Evolutionary conservation across 2,329 filamentous ascomycete species (phyloP).

Genomic region (Didymellaceae sp.): DNA sequence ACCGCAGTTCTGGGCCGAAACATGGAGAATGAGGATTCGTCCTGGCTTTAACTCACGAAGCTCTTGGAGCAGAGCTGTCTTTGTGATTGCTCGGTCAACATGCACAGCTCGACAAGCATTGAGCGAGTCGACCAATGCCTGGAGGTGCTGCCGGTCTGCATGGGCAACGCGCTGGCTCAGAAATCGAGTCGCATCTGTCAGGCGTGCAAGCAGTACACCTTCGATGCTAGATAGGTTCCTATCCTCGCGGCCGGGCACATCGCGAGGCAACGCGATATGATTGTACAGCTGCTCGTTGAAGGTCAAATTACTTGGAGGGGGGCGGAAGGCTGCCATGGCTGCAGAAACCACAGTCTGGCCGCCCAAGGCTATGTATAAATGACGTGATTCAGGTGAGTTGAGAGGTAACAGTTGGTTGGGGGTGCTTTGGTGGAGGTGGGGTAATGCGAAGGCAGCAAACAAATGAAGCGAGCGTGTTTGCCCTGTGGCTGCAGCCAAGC

Average conservation of each 20-base stretch:
- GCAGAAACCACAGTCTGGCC: not conserved
- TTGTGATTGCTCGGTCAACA: conserved; percentile 32
- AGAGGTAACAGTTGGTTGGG: not conserved
- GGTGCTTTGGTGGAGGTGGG: not conserved
- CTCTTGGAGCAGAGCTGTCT: conserved; percentile 27
- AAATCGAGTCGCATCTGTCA: conserved; percentile 32
- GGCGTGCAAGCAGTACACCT: conserved; percentile 36
- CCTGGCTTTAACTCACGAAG: conserved; percentile 19
- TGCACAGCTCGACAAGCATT: conserved; percentile 29
- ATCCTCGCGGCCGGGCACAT: conserved; percentile 48
- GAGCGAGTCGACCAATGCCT: conserved; percentile 24
- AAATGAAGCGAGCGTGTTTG: conserved; percentile 7
- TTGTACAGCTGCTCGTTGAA: conserved; percentile 40
- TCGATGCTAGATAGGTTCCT: conserved; percentile 35
- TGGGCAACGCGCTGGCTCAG: conserved; percentile 21
- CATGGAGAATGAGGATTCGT: conserved; percentile 51
- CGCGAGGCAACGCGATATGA: conserved; percentile 49
- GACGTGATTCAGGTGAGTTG: not conserved
- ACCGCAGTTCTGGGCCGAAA: conserved; percentile 59
- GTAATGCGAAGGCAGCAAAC: not conserved
- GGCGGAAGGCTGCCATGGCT: conserved; percentile 24
- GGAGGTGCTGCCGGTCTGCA: conserved; percentile 19
- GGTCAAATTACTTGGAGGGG: conserved; percentile 1
- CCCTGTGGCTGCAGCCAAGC: conserved; percentile 14
- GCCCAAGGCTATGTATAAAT: not conserved